phyloP scores from a whole-genome alignment of 2,329 filamentous ascomycete species.

The Saccharata proteae region DNA sequence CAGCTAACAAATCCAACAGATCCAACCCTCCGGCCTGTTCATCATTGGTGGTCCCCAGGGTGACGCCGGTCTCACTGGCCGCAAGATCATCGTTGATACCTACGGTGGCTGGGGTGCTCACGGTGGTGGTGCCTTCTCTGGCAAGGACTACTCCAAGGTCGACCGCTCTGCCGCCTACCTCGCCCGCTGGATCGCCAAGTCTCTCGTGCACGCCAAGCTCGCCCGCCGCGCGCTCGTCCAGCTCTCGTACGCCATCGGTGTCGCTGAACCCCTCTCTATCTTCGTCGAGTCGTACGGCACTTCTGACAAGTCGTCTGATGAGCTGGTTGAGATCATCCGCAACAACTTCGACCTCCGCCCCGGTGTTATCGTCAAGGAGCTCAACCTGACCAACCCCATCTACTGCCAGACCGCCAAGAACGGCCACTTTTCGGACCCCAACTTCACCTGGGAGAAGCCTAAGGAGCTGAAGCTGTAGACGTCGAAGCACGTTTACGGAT shows the following conservation, averaged over 20 bases:
- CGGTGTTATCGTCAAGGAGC: constrained; percentile 96
- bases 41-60: constrained; percentile 98
- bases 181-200: constrained; percentile 98
- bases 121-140: constrained; percentile 99
- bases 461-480: constrained; percentile 80
- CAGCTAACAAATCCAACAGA: constrained; percentile 32
- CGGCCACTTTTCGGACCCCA: constrained; percentile 98
- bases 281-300: constrained; percentile 98
- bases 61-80: constrained; percentile 95
- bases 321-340: constrained; percentile 89
- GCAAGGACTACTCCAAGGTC: constrained; percentile 99
- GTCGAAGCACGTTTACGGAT: too few species aligned
- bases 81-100: constrained; percentile 99
- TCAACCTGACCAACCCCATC: constrained; percentile 89
- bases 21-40: constrained; percentile 97
- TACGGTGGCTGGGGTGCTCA: constrained; percentile 99
- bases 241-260: constrained; percentile 98
- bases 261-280: constrained; percentile 93
- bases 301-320: constrained; percentile 73
- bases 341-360: constrained; percentile 97
- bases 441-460: constrained; percentile 96
- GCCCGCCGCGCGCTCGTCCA: constrained; percentile 90
- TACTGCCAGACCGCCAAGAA: constrained; percentile 99
- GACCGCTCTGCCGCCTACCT: constrained; percentile 97
- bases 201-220: constrained; percentile 76